Evolutionary conservation across 352 stramenopile genomes (phyloP).

Genomic region (Pythium rhizo-oryzae): DNA sequence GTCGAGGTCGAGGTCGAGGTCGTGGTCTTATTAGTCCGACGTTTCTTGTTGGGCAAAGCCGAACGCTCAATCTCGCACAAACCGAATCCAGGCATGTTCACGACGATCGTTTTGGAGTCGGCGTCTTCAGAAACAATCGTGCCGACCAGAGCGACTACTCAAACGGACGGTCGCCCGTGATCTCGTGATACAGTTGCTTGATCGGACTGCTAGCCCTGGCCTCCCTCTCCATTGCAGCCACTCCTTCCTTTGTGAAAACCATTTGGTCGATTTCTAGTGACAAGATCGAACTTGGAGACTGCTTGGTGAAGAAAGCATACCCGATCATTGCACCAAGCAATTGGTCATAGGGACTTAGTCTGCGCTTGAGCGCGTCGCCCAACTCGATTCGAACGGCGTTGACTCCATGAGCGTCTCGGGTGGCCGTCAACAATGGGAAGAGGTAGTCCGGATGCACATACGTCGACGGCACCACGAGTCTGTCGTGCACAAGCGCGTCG

Average conservation of each 20-base stretch:
- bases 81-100: slow-evolving; percentile 1
- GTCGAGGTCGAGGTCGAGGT: too few species aligned
- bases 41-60: neutral
- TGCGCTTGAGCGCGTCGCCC: neutral
- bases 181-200: neutral
- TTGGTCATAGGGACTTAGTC: neutral
- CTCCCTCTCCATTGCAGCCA: neutral
- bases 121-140: neutral
- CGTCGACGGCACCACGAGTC: neutral
- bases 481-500: neutral
- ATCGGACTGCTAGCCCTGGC: neutral
- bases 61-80: slow-evolving; percentile 1
- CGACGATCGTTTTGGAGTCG: neutral
- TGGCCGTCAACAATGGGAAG: neutral
- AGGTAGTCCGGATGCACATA: neutral
- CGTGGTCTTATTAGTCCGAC: too few species aligned
- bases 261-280: neutral
- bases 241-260: neutral
- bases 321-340: neutral
- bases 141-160: neutral
- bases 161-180: neutral
- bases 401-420: neutral
- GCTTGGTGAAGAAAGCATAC: slow-evolving; percentile 4
- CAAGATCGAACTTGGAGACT: neutral
- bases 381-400: neutral